Evolutionary conservation across 2,329 filamentous ascomycete genomes (phyloP), one percentile per base, ranked within the genome.

Genomic region (Hirsutella thompsonii): DNA sequence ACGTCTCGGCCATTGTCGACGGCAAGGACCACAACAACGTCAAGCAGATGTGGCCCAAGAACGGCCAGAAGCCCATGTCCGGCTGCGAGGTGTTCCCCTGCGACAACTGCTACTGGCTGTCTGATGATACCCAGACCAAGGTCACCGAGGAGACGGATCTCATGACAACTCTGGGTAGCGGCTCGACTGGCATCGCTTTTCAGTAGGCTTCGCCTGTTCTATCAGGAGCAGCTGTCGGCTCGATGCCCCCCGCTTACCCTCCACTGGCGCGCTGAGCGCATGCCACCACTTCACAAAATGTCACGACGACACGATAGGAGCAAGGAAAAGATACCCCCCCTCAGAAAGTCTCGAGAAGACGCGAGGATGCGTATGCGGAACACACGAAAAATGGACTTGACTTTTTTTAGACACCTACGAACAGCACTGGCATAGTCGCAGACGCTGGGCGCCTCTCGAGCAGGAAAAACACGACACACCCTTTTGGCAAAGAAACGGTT

Each of bases 1-100:
- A 77, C 47, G 70, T 77, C 46, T 75, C 71, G 10, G 72, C 72
- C 54, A 76, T 77, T 47, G 69, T 75, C 50, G 59, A 70, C 56
- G 57, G 69, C 39, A 52, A 52, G 32, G 73, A 76, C 56, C 50
- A 58, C 47, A 43, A 67, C 47, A 70, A 70, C 49, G 64, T 77
- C 51, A 73, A 76, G 65, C 58, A 68, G 60, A 65, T 76, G 55
- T 75, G 60, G 59, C 72, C 72, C 21, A 55, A 54, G 42, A 50
- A 40, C 39, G 40, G 46, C 42, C 50, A 60, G 47, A 47, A 46
- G 45, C 66, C 50, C 44, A 57, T 66, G 51, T 74, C 70, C 18
- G 73, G 72, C 34, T 76, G 73, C 56, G 56, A 62, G 40, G 42
- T 47, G 9, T 74, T 69, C 61, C 70, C 70, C 37, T 77, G 72